A percentile compares a stretch with the other conserved stretches of the same genome.
Evolutionary conservation across 805 yeast species (phyloP).

Genomic region (Yarrowia hollandica): DNA sequence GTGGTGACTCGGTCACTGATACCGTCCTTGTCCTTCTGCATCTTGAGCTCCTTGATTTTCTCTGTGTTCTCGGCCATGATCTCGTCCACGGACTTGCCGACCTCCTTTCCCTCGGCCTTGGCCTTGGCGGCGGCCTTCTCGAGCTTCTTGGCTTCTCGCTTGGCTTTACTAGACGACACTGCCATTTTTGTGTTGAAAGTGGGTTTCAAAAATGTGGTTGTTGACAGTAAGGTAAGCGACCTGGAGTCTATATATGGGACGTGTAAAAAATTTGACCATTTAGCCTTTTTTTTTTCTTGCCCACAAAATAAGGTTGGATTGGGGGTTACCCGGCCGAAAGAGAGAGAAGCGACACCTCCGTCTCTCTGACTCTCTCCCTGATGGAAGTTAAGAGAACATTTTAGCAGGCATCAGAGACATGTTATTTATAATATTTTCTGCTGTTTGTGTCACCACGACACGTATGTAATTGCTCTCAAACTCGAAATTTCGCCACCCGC

Average conservation of each 20-base stretch:
- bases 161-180: conserved; percentile 59
- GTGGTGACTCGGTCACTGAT: conserved; percentile 96
- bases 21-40: conserved; percentile 93
- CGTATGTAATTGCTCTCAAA: no score
- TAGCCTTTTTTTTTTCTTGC: no score
- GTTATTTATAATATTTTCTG: no score
- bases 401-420: no score
- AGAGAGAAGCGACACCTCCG: no score
- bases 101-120: conserved; percentile 46
- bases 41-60: conserved; percentile 79
- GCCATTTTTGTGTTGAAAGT: conserved; percentile 8
- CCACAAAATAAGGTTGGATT: not conserved
- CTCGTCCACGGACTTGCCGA: conserved; percentile 48
- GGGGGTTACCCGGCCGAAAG: no score
- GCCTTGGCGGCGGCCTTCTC: conserved; percentile 76
- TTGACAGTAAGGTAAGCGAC: no score
- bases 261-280: not conserved
- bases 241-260: not conserved
- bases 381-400: no score
- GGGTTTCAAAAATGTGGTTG: no score
- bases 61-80: conserved; percentile 58
- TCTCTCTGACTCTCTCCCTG: no score
- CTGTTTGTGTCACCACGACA: no score
- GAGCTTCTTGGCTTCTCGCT: conserved; percentile 95
- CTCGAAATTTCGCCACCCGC: no score